Base-by-base conservation (phyloP, 2,329 filamentous ascomycete species). In the Fusarium burgessii region DNA sequence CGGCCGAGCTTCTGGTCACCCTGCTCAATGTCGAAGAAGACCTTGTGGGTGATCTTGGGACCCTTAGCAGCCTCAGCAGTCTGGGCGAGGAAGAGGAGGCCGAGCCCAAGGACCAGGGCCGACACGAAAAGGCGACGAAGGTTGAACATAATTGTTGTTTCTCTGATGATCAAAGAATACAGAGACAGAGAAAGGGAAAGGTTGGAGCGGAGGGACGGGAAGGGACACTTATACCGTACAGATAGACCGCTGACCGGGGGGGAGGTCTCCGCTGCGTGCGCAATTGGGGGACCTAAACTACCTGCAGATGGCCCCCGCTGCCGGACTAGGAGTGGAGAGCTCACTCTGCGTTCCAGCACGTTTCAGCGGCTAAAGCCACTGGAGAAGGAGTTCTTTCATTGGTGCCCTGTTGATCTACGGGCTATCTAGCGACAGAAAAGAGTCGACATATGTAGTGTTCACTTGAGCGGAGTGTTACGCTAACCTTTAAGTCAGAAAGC, bases 11-110 rank as follows among this genome's bases (percentile, higher is more conserved):
- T 80, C 82, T 94, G 86, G 71, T 93, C 93, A 78, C 91, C 93
- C 78, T 94, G 90, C 77, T 87, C 84, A 74, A 97, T 91, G 82
- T 96, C 93, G 82, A 97, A 95, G 87, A 90, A 96, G 83, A 96
- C 94, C 90, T 97, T 97, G 87, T 93, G 87, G 77, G 95, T 98
- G 86, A 98, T 95, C 90, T 96, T 97, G 71, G 94, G 95, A 49
- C 96, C 95, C 86, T 95, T 94, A 74, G 86, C 86, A 58, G 93
- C 92, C 76, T 92, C 90, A 66, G 89, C 90, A 36, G 89, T 88
- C 82, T 94, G 91, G 74, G 92, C 87, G 80, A 97, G 90, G 84
- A 93, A 89, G 74, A 94, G 84, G 80, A 95, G 86, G 75, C 88
- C 87, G 77, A 95, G 86, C 77, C 93, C 91, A 77, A 97, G 81